A percentile compares a stretch with the other conserved stretches of the same genome.
phyloP scores from a whole-genome alignment of 2,329 filamentous ascomycete genomes.

The Apiospora pterosperma region DNA sequence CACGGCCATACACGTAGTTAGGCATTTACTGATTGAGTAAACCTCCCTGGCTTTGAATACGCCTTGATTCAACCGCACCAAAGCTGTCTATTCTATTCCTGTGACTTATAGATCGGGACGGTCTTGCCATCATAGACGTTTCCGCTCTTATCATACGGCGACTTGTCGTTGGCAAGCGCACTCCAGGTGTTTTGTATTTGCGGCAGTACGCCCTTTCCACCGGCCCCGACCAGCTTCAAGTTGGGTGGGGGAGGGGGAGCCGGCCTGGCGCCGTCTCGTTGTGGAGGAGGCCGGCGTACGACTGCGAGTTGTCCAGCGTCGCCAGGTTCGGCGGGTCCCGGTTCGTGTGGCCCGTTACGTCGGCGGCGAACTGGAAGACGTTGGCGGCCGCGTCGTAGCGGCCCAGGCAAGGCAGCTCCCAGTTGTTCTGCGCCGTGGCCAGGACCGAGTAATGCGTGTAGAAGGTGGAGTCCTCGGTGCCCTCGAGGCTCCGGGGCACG shows the following conservation, averaged over 20 bases:
- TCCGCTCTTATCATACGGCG: conserved; percentile 44
- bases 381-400: conserved; percentile 36
- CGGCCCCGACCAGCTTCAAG: conserved; percentile 37
- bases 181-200: conserved; percentile 30
- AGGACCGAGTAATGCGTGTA: conserved; percentile 57
- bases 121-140: conserved; percentile 37
- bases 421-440: conserved; percentile 63
- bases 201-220: conserved; percentile 35
- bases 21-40: too few species aligned
- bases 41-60: background rate
- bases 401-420: conserved; percentile 51
- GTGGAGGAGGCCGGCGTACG: conserved; percentile 39
- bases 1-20: too few species aligned
- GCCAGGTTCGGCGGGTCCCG: conserved; percentile 32
- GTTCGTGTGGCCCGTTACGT: conserved; percentile 52
- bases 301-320: conserved; percentile 35
- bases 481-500: conserved; percentile 58
- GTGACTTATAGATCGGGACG: conserved; percentile 35
- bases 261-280: conserved; percentile 25
- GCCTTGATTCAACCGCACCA: background rate
- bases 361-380: conserved; percentile 57
- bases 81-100: conserved; percentile 12
- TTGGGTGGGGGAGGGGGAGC: conserved; percentile 38
- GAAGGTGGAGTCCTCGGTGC: conserved; percentile 65
- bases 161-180: conserved; percentile 21